phyloP scores from a whole-genome alignment of 805 yeast genomes.

The Candida insectalens region DNA sequence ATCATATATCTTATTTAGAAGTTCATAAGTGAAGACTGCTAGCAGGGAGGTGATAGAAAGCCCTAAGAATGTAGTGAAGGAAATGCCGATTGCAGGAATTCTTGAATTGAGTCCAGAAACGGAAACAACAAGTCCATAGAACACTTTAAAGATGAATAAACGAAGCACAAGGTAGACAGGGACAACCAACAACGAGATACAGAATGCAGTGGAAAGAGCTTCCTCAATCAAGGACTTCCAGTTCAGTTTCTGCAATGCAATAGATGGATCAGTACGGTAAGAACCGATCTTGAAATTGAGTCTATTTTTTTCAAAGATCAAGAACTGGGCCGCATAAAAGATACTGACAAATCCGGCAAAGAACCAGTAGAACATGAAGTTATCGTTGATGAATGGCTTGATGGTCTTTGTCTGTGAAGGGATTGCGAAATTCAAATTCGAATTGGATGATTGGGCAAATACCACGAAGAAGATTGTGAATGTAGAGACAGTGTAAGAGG shows the following conservation, averaged over 20 bases:
- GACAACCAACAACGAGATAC: slow-evolving; percentile 26
- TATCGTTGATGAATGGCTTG: slow-evolving; percentile 32
- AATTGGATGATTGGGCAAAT: slow-evolving; percentile 12
- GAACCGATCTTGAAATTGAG: slow-evolving; percentile 37
- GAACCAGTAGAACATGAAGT: slow-evolving; percentile 41
- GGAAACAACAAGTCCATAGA: slow-evolving; percentile 22
- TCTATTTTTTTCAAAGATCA: slow-evolving; percentile 45
- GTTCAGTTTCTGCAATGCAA: slow-evolving; percentile 14
- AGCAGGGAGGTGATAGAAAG: slow-evolving; percentile 22
- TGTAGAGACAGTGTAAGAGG: slow-evolving; percentile 16
- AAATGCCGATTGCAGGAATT: slow-evolving; percentile 30
- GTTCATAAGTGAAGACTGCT: slow-evolving; percentile 40
- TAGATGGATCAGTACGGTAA: slow-evolving; percentile 30
- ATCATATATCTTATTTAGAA: slow-evolving; percentile 45
- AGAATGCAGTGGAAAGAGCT: slow-evolving; percentile 24
- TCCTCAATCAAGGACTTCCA: slow-evolving; percentile 27
- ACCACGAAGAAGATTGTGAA: slow-evolving; percentile 10
- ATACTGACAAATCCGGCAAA: slow-evolving; percentile 30
- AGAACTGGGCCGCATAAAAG: slow-evolving; percentile 40
- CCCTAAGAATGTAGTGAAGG: slow-evolving; percentile 22
- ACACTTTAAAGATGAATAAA: slow-evolving; percentile 30
- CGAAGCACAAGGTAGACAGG: slow-evolving; percentile 32
- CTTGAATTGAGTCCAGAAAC: slow-evolving; percentile 28
- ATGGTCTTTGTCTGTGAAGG: slow-evolving; percentile 28
- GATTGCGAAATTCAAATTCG: slow-evolving; percentile 17